Conservation (phyloP, 495 filamentous ascomycete species). For the Staphylotrichum tortipilum region DNA sequence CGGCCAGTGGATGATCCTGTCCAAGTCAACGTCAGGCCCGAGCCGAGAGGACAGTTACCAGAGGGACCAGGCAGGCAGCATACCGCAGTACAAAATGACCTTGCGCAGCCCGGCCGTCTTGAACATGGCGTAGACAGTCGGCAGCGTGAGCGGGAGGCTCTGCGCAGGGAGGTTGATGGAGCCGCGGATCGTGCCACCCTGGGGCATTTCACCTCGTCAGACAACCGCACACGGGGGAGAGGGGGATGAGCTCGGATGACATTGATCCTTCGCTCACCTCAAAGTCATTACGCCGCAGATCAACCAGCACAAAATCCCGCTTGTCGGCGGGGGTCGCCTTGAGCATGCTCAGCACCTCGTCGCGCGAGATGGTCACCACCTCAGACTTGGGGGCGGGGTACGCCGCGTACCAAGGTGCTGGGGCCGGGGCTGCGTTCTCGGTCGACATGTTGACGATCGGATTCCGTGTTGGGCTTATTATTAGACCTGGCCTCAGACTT, state of each 20-base stretch:
- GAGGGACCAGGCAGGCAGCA: slow-evolving; percentile 10
- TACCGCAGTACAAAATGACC: slow-evolving; percentile 65
- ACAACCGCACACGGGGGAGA: too few species aligned
- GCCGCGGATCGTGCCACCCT: slow-evolving; percentile 61
- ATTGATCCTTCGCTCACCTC: too few species aligned
- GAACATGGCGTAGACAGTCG: slow-evolving; percentile 48
- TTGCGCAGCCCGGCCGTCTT: slow-evolving; percentile 37
- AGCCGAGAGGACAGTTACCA: neutral
- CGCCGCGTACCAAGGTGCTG: slow-evolving; percentile 21
- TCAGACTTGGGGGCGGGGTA: slow-evolving; percentile 19
- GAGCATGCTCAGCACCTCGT: slow-evolving; percentile 22
- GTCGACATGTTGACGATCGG: neutral
- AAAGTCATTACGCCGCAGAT: slow-evolving; percentile 53
- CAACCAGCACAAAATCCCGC: slow-evolving; percentile 52
- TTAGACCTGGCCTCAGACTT: neutral
- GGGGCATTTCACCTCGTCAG: too few species aligned
- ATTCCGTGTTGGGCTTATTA: neutral
- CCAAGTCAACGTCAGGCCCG: neutral
- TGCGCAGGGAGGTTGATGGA: slow-evolving; percentile 68
- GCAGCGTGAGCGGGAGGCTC: slow-evolving; percentile 50
- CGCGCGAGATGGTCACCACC: slow-evolving; percentile 19
- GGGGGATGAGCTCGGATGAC: too few species aligned
- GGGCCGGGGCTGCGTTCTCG: neutral
- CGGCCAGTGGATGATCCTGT: slow-evolving; percentile 56
- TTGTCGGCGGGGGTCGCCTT: slow-evolving; percentile 19